A percentile compares a stretch with the other conserved stretches of the same genome.
phyloP scores from a whole-genome alignment of 179 eudicot species.

The Beta corolliflora region DNA sequence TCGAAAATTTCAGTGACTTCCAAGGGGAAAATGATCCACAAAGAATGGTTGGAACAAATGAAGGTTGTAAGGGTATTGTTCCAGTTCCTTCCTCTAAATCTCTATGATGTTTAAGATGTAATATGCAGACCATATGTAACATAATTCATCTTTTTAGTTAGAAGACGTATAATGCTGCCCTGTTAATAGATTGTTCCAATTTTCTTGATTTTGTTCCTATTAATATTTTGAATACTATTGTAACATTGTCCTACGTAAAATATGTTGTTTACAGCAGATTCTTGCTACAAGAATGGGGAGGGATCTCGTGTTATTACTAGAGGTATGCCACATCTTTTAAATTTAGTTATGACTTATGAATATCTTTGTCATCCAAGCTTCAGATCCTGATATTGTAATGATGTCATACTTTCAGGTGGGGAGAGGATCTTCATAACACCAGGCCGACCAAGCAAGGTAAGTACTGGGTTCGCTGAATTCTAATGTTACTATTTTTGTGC shows the following conservation, averaged over 20 bases:
- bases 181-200: neutral
- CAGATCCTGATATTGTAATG: neutral
- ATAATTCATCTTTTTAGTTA: neutral
- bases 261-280: conserved; percentile 32
- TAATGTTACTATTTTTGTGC: too few species aligned
- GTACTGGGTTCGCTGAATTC: neutral
- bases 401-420: conserved; percentile 37
- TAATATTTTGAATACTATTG: neutral
- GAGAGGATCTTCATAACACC: conserved; percentile 35
- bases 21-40: conserved; percentile 64
- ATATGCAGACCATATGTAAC: neutral
- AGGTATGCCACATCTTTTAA: conserved; percentile 32
- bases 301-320: conserved; percentile 23
- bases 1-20: conserved; percentile 42
- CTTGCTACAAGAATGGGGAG: conserved; percentile 34
- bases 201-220: neutral
- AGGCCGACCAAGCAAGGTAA: conserved; percentile 50
- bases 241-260: neutral
- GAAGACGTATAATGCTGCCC: neutral
- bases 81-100: neutral
- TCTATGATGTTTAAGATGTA: neutral
- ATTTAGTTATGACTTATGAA: neutral
- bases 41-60: conserved; percentile 33
- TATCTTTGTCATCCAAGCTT: neutral
- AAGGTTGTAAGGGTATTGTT: conserved; percentile 46